Evolutionary conservation across 106 monocot genomes (phyloP), one percentile per base, ranked within the genome.

Genomic region (Dioscorea dumetorum): DNA sequence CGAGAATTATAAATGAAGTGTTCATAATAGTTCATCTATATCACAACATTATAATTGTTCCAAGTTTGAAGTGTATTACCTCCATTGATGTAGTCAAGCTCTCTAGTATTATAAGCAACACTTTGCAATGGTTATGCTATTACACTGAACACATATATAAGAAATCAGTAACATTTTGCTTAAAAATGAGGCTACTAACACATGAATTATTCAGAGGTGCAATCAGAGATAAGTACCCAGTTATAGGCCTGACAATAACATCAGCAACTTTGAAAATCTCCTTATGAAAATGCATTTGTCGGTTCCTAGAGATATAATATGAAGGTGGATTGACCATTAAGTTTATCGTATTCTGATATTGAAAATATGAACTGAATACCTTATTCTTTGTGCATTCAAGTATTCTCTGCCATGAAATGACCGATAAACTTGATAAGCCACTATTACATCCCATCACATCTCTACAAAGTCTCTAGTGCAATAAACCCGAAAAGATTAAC

Each of bases 31-130:
- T 41, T 41, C 41, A 10, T 41, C 41, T 41, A 41, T 41, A 0
- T 41, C 41, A 60, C 9, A 19, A 60, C 22, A 60, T 60, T 24
- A 28, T 28, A 22, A 60, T 22, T 8, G n/a, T 22, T 60, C 6
- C 60, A 60, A 12, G 60, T 60, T 60, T 24, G 5, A 60, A 21
- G 0, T 12, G 21, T 12, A 2, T 22, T 81, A 94, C 94, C 94
- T 80, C 83, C 94, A 77, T 94, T 94, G 56, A 88, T 91, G 83
- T 94, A 94, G 67, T 91, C 94, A 58, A 94, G 90, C 62, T 94
- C 94, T 33, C 94, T 90, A 8, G 64, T 87, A 33, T 57, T 60
- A 9, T 83, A 35, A 58, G 85, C 78, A 70, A 88, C 83, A 34
- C 71, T 69, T 70, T 74, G 61, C 49, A 94, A 67, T 22, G 81